phyloP scores from a whole-genome alignment of 225 moss, liverwort and hornwort genomes.

The Antitrichia curtipendula region DNA sequence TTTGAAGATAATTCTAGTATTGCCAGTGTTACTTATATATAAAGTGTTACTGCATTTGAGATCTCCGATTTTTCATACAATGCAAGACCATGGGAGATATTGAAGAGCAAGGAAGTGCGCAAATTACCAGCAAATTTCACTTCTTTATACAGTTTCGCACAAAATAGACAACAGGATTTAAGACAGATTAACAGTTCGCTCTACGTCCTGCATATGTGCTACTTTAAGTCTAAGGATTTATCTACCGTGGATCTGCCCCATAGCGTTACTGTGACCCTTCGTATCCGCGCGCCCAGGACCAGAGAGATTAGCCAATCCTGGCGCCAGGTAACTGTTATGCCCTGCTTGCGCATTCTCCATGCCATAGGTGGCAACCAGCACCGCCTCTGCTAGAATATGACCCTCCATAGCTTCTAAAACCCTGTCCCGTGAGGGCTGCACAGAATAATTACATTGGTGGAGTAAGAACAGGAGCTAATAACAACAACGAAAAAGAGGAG shows the following conservation, averaged over 20 bases:
- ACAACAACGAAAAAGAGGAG: not conserved
- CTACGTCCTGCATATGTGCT: not conserved
- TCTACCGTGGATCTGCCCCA: slow-evolving; percentile 31
- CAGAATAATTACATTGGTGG: not conserved
- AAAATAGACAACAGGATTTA: not conserved
- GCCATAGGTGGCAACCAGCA: slow-evolving; percentile 19
- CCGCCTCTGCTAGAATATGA: slow-evolving; percentile 48
- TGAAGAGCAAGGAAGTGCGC: not conserved
- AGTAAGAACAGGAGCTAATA: too few relatives aligned
- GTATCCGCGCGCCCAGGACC: slow-evolving; percentile 1
- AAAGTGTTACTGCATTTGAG: too few relatives aligned
- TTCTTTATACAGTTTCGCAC: not conserved
- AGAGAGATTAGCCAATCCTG: slow-evolving; percentile 14
- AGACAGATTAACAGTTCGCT: too few relatives aligned
- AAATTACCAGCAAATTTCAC: not conserved
- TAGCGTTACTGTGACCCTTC: not conserved
- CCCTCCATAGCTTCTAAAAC: slow-evolving; percentile 51
- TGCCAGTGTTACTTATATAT: not conserved
- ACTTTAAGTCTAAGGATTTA: not conserved
- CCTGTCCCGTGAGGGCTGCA: slow-evolving; percentile 47
- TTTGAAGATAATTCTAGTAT: not conserved
- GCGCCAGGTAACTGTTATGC: not conserved
- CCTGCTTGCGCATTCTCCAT: not conserved
- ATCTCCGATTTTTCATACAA: not conserved
- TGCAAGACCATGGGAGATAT: not conserved